phyloP scores from a whole-genome alignment of 1,139 yeast species.

The Blastobotrys persicus region DNA sequence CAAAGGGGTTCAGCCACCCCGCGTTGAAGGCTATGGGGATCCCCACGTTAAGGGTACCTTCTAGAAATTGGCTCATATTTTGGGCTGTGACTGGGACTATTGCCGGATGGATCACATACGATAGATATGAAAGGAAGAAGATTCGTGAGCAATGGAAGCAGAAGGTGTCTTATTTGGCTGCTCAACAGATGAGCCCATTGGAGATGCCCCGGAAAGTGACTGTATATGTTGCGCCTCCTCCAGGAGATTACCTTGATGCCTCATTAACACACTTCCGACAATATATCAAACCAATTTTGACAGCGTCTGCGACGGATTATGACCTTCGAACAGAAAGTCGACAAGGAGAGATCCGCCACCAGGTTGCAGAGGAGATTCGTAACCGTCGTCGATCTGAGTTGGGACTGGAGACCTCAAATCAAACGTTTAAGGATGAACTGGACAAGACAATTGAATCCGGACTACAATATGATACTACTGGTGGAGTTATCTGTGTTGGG shows the following conservation, averaged over 20 bases:
- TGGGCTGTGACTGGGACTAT: slow-evolving; percentile 67
- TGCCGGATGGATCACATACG: slow-evolving; percentile 75
- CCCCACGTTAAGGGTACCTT: slow-evolving; percentile 72
- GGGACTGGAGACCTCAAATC: slow-evolving; percentile 28
- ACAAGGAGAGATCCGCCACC: slow-evolving; percentile 83
- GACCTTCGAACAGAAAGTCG: slow-evolving; percentile 67
- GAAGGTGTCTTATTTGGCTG: slow-evolving; percentile 52
- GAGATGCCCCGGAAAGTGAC: slow-evolving; percentile 72
- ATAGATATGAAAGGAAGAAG: slow-evolving; percentile 66
- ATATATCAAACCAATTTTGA: slow-evolving; percentile 82
- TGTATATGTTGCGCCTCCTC: slow-evolving; percentile 91
- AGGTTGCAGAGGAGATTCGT: slow-evolving; percentile 82
- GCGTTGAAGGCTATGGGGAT: slow-evolving; percentile 88
- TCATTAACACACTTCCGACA: slow-evolving; percentile 72
- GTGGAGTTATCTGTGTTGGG: slow-evolving; percentile 91
- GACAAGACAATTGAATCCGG: slow-evolving; percentile 32
- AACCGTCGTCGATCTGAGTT: slow-evolving; percentile 51
- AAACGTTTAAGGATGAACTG: slow-evolving; percentile 29
- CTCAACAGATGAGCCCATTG: slow-evolving; percentile 45
- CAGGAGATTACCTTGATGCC: slow-evolving; percentile 82
- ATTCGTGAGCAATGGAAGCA: slow-evolving; percentile 67
- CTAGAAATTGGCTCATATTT: slow-evolving; percentile 90
- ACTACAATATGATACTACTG: slow-evolving; percentile 41
- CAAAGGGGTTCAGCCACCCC: slow-evolving; percentile 70
- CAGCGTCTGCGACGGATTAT: slow-evolving; percentile 83